These are phyloP conservation scores for Colletotrichum higginsianum DNA, from an alignment of 2,329 filamentous ascomycete species.

Conservation along the genomic window DNA sequence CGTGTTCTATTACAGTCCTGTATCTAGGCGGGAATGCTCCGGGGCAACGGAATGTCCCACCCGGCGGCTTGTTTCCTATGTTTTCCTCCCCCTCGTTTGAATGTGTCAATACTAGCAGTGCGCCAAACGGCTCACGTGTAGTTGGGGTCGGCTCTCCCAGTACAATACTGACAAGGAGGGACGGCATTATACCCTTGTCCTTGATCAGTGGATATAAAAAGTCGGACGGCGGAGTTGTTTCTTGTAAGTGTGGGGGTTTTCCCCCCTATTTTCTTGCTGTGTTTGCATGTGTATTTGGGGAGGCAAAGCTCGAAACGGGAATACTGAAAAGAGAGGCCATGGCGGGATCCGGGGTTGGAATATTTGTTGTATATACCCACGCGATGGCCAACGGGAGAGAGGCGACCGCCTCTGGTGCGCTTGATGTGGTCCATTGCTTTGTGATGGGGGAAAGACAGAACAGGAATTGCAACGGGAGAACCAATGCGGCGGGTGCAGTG, in stretches of 20 bases:
- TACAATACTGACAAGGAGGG: constrained; percentile 32
- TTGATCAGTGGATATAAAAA: constrained; percentile 33
- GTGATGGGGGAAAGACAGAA: constrained; percentile 16
- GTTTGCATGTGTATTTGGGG: constrained; percentile 8
- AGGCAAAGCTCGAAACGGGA: constrained; percentile 18
- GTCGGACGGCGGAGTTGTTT: constrained; percentile 26
- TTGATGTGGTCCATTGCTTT: constrained; percentile 11
- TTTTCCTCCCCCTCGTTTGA: constrained; percentile 10
- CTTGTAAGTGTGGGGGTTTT: background rate
- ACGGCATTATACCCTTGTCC: constrained; percentile 33
- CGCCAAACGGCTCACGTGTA: constrained; percentile 18
- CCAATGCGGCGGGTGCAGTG: constrained; percentile 10
- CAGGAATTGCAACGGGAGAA: constrained; percentile 17
- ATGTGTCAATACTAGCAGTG: constrained; percentile 18
- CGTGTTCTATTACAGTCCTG: constrained; percentile 40
- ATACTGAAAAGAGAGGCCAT: constrained; percentile 9
- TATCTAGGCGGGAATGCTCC: constrained; percentile 20
- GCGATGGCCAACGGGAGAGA: constrained; percentile 26
- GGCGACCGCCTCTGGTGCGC: constrained; percentile 1
- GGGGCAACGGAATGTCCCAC: background rate
- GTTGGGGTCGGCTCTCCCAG: constrained; percentile 16
- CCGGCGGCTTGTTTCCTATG: constrained; percentile 19
- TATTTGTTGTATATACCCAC: constrained; percentile 39
- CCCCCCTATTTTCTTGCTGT: too few species aligned
- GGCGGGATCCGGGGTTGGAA: constrained; percentile 11